Percentiles rank a stretch among this genome's conserved stretches.
phyloP scores from a whole-genome alignment of 1,284 basidiomycete genomes.

The Lentinula novae-zelandiae region DNA sequence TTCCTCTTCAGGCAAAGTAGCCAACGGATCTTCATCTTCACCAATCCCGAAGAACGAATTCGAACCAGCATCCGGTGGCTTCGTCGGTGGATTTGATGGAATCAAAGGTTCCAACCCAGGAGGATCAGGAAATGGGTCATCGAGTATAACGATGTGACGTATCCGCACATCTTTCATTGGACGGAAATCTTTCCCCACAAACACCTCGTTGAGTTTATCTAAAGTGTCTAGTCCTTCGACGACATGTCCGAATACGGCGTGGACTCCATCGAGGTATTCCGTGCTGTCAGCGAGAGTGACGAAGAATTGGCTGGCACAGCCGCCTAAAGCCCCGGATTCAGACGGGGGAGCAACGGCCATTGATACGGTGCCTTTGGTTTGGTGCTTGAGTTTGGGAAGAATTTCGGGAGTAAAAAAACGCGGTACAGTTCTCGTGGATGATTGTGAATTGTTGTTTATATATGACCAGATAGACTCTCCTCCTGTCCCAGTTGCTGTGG shows the following conservation, averaged over 20 bases:
- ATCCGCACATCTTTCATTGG: slow-evolving; percentile 94
- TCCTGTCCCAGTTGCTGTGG: slow-evolving; percentile 91
- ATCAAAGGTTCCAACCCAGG: slow-evolving; percentile 42
- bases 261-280: slow-evolving; percentile 94
- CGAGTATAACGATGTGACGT: slow-evolving; percentile 88
- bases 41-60: slow-evolving; percentile 57
- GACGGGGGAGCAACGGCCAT: slow-evolving; percentile 88
- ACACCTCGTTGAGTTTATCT: slow-evolving; percentile 91
- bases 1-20: slow-evolving; percentile 76
- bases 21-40: slow-evolving; percentile 86
- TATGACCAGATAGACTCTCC: slow-evolving; percentile 84
- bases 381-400: slow-evolving; percentile 80
- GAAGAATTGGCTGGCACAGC: slow-evolving; percentile 96
- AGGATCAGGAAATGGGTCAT: slow-evolving; percentile 94
- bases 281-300: slow-evolving; percentile 89
- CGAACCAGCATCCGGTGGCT: slow-evolving; percentile 75
- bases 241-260: slow-evolving; percentile 93
- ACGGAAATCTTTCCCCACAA: slow-evolving; percentile 82
- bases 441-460: slow-evolving; percentile 46
- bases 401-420: slow-evolving; percentile 88
- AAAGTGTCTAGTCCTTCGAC: slow-evolving; percentile 93
- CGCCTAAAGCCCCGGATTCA: slow-evolving; percentile 57
- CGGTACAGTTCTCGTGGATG: slow-evolving; percentile 32
- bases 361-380: slow-evolving; percentile 84
- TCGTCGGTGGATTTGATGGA: slow-evolving; percentile 75